phyloP scores from a whole-genome alignment of 352 stramenopile genomes.

The Phytophthora constricta region DNA sequence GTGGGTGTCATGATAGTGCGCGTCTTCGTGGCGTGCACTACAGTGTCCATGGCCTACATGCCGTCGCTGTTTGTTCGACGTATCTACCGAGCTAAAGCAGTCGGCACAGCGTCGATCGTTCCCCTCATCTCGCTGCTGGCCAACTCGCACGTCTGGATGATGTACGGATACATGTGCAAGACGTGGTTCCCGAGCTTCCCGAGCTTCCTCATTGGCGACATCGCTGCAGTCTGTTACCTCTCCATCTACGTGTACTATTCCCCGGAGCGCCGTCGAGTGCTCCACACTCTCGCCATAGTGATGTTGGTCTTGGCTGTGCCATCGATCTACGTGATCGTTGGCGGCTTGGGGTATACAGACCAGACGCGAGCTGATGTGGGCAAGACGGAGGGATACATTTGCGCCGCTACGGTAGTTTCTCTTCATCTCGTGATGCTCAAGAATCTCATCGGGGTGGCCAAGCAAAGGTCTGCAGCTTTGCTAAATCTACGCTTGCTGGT shows the following conservation, averaged over 20 bases:
- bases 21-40: conserved; percentile 20
- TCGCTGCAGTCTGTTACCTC: conserved; percentile 25
- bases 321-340: conserved; percentile 27
- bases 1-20: conserved; percentile 13
- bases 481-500: conserved; percentile 43
- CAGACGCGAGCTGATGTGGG: conserved; percentile 21
- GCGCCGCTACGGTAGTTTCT: conserved; percentile 25
- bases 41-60: conserved; percentile 17
- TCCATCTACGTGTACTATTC: conserved; percentile 29
- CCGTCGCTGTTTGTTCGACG: conserved; percentile 19
- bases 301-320: conserved; percentile 13
- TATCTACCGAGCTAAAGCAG: conserved; percentile 11
- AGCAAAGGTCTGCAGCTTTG: conserved; percentile 36
- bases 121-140: conserved; percentile 15
- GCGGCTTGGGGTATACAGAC: conserved; percentile 17
- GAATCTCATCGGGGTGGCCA: conserved; percentile 36
- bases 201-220: conserved; percentile 30
- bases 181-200: conserved; percentile 35
- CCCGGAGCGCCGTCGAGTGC: conserved; percentile 4
- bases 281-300: not conserved
- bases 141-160: conserved; percentile 25
- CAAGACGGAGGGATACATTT: conserved; percentile 33
- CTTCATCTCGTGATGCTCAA: conserved; percentile 49
- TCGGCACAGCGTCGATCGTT: conserved; percentile 5
- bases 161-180: conserved; percentile 23